A percentile compares a stretch with the other conserved stretches of the same genome.
Conservation (phyloP, 2,329 filamentous ascomycete species). For the Fusarium oligoseptatum region DNA sequence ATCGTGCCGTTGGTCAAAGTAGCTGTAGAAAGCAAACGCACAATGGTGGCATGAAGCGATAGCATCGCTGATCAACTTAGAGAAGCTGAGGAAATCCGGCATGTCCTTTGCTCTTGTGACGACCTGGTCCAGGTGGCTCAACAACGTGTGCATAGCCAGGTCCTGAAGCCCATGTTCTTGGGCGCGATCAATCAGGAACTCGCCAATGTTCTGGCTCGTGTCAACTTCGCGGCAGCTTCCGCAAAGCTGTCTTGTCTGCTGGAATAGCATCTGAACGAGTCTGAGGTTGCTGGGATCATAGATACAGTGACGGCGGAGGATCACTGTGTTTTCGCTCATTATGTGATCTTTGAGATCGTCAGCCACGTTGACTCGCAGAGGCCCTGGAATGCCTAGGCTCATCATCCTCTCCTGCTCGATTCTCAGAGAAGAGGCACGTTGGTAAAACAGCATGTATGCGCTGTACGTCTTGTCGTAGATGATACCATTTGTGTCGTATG, state of each 20-base stretch:
- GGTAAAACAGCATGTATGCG: conserved; percentile 98
- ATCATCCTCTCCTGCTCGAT: conserved; percentile 62
- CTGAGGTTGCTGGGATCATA: conserved; percentile 78
- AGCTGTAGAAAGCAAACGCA: conserved; percentile 71
- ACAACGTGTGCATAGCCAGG: conserved; percentile 65
- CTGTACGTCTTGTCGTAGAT: conserved; percentile 80
- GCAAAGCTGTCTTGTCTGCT: conserved; percentile 65
- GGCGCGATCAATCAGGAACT: conserved; percentile 13
- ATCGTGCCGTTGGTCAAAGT: conserved; percentile 68
- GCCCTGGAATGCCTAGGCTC: conserved; percentile 47
- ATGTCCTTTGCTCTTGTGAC: conserved; percentile 78
- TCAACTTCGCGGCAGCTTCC: conserved; percentile 13
- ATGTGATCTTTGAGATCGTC: conserved; percentile 70
- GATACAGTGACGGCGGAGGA: conserved; percentile 83
- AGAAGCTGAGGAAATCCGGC: conserved; percentile 71
- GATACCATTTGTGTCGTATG: conserved; percentile 60
- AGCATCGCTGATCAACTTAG: conserved; percentile 62
- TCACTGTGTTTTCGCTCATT: conserved; percentile 76
- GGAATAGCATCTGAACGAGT: conserved; percentile 75
- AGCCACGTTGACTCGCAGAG: conserved; percentile 61
- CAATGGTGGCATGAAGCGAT: conserved; percentile 65
- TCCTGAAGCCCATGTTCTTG: conserved; percentile 55
- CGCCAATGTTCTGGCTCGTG: conserved; percentile 10
- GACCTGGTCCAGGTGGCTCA: conserved; percentile 81
- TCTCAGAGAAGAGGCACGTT: conserved; percentile 77